Evolutionary conservation across 2,329 filamentous ascomycete species (phyloP).

Genomic region (Alternaria gaisen): DNA sequence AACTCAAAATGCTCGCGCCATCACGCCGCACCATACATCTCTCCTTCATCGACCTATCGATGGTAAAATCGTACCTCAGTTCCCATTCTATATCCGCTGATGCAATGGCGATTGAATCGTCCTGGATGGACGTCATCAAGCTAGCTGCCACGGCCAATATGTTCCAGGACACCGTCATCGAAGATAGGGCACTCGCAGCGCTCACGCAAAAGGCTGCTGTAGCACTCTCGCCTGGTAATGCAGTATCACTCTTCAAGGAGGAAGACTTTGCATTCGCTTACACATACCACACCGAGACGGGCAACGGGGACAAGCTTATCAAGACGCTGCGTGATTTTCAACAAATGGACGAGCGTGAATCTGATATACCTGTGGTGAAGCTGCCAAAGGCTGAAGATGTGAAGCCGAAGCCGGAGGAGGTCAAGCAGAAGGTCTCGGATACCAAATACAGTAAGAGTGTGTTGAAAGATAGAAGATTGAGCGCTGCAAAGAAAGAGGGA

Average conservation of each 20-base stretch:
- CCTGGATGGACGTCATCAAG: conserved; percentile 12
- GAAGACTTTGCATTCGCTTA: conserved; percentile 2
- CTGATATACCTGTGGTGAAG: neutral
- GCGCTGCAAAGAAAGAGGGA: neutral
- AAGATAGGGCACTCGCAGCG: neutral
- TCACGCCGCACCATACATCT: conserved; percentile 1
- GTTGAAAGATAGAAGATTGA: neutral
- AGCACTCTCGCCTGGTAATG: neutral
- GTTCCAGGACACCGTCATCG: neutral
- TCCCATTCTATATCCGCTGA: neutral
- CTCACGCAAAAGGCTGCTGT: neutral
- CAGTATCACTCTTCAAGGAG: neutral
- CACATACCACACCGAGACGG: neutral
- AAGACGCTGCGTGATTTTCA: neutral
- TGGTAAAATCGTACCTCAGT: conserved; percentile 1
- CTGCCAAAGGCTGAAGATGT: neutral
- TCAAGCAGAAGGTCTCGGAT: neutral
- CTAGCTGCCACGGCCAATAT: conserved; percentile 7
- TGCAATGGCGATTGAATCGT: neutral
- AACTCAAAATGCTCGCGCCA: neutral
- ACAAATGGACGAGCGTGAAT: neutral
- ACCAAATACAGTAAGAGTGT: neutral
- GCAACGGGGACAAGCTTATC: neutral
- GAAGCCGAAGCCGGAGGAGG: neutral
- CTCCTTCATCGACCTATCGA: neutral